These are phyloP conservation scores for Neospermospora avenae DNA, from an alignment of 2,329 filamentous ascomycete genomes.

Conservation along the genomic window DNA sequence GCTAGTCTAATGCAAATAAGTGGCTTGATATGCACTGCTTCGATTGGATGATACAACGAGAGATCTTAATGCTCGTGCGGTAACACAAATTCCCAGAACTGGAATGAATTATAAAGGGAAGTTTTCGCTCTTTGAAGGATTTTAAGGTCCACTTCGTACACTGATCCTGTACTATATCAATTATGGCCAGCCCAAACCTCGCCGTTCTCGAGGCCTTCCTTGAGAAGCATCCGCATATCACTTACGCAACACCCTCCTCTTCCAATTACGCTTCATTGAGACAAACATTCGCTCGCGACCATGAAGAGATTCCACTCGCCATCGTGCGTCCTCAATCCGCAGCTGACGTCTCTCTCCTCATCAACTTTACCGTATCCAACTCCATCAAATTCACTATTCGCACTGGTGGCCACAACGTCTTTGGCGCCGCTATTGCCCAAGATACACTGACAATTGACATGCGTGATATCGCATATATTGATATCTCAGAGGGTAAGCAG, in stretches of 20 bases:
- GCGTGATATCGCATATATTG: constrained; percentile 37
- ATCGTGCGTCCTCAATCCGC: constrained; percentile 32
- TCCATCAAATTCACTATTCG: constrained; percentile 29
- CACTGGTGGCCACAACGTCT: constrained; percentile 38
- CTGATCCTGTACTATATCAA: not conserved
- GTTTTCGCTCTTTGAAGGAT: too few species aligned
- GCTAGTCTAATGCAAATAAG: not conserved
- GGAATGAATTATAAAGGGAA: not conserved
- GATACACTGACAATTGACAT: constrained; percentile 39
- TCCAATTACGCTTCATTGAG: constrained; percentile 12
- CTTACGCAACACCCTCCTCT: constrained; percentile 13
- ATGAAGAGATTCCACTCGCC: constrained; percentile 13
- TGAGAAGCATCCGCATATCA: constrained; percentile 12
- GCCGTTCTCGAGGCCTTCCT: constrained; percentile 13
- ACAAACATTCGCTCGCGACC: constrained; percentile 14
- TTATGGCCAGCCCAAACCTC: not conserved
- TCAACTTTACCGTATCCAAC: constrained; percentile 22
- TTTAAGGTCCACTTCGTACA: not conserved
- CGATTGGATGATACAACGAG: not conserved
- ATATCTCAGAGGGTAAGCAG: constrained; percentile 28
- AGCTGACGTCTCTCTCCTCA: constrained; percentile 28
- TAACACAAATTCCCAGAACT: not conserved
- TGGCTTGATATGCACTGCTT: not conserved
- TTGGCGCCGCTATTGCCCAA: constrained; percentile 33
- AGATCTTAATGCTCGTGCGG: not conserved